Conservation (phyloP, 2,329 filamentous ascomycete species). For the Colletotrichum brevisporum region DNA sequence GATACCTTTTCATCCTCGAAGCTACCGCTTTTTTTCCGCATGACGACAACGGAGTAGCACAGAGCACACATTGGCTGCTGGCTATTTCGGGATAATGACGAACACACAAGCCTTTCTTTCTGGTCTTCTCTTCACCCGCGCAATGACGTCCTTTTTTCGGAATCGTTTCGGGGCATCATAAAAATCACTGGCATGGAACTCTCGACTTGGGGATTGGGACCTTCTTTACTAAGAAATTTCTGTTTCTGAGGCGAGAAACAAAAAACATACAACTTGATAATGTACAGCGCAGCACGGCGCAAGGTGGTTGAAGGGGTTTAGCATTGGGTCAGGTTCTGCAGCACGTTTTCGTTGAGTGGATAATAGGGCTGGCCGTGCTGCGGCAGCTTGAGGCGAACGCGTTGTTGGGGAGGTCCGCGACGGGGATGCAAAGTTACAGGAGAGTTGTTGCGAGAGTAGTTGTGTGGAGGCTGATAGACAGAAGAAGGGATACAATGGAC, state of each 20-base stretch:
- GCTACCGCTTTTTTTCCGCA: constrained; percentile 38
- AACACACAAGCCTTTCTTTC: constrained; percentile 43
- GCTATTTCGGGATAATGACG: constrained; percentile 41
- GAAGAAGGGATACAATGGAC: constrained; percentile 40
- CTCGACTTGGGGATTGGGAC: constrained; percentile 39
- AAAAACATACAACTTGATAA: constrained; percentile 47
- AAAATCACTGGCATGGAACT: constrained; percentile 42
- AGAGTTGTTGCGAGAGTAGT: constrained; percentile 30
- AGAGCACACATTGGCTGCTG: constrained; percentile 27
- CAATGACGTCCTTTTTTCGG: constrained; percentile 33
- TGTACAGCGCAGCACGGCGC: constrained; percentile 57
- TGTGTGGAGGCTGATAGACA: constrained; percentile 40
- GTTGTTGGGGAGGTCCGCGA: constrained; percentile 22
- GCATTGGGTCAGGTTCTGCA: constrained; percentile 53
- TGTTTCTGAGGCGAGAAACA: constrained; percentile 38
- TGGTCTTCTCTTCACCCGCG: constrained; percentile 47
- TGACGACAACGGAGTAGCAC: constrained; percentile 38
- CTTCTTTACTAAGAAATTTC: constrained; percentile 35
- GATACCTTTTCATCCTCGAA: constrained; percentile 28
- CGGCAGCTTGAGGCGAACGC: constrained; percentile 36
- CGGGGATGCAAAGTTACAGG: not conserved
- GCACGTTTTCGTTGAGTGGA: constrained; percentile 42
- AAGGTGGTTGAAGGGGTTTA: constrained; percentile 53
- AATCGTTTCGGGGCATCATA: constrained; percentile 34
- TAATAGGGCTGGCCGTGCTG: constrained; percentile 40